Base-by-base conservation (phyloP, 768 basidiomycete species). In the Hypholoma sublateritium region DNA sequence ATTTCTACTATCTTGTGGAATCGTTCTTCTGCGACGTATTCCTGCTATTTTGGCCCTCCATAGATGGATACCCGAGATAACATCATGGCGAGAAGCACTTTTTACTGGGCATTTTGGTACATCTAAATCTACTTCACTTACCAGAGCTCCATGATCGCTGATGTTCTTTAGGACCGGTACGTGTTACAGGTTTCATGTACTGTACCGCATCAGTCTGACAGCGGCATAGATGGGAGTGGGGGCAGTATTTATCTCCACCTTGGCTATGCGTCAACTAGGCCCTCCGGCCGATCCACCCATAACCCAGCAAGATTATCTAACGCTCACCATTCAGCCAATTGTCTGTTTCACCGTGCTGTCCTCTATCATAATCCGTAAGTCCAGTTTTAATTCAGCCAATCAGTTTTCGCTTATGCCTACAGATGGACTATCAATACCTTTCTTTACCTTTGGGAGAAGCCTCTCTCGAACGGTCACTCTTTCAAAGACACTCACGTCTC, bases 31-130 rank as follows among this genome's bases (percentile, higher is more conserved):
- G 34, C 84, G 97, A 22, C 82, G 96, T 12, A 86, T 98, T 24
- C 95, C 95, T 0, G 73, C 84, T 13, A 77, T 98, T 45, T 71
- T 97, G 52, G 63, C 85, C 3, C 75, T 97, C 2, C 95, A 95
- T 65, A 82, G 74, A 58, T 92, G 85, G 80, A 83, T 97, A 13
- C 96, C 95, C 0, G 95, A 98, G 69, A 91, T 98, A 62, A 70
- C 72, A 37, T 86, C 82, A 19, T 91, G 93, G 86, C 79, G 82
- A 44, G 93, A 98, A 72, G 95, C 96, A 0, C 60, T 94, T 4
- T 97, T 98, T 68, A 85, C 82, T 4, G 96, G 96, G 2, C 95
- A 97, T 76, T 98, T 96, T 68, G 95, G 88, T 84, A 64, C 13
- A 72, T 67, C 9, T 84, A 64, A 12, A 72, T 67, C 9, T 7